phyloP scores from a whole-genome alignment of 805 yeast genomes.

The Pichia ethanolica region DNA sequence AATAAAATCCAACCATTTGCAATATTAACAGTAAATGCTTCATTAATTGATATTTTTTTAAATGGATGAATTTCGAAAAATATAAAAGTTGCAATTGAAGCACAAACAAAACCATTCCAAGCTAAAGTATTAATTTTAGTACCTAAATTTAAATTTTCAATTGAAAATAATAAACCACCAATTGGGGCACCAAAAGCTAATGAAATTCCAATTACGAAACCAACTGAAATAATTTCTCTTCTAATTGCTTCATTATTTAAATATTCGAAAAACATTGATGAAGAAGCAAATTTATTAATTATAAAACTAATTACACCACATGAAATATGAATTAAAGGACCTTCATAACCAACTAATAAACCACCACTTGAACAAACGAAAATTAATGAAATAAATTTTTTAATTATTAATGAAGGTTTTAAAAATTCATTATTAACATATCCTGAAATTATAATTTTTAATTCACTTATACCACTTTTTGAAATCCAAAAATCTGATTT shows the following conservation, averaged over 20 bases:
- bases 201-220: constrained; percentile 77
- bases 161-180: constrained; percentile 76
- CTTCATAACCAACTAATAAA: constrained; percentile 79
- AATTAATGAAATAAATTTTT: constrained; percentile 51
- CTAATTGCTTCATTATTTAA: constrained; percentile 46
- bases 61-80: constrained; percentile 46
- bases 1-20: constrained; percentile 65
- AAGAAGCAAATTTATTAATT: constrained; percentile 25
- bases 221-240: constrained; percentile 65
- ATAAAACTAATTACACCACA: constrained; percentile 46
- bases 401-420: constrained; percentile 41
- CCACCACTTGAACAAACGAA: constrained; percentile 64
- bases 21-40: constrained; percentile 56
- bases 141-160: constrained; percentile 61
- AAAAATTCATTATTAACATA: constrained; percentile 47
- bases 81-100: constrained; percentile 63
- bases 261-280: constrained; percentile 6
- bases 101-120: constrained; percentile 81
- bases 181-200: constrained; percentile 84
- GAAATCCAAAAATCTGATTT: constrained; percentile 31
- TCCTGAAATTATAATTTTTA: constrained; percentile 63
- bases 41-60: constrained; percentile 31
- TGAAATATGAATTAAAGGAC: constrained; percentile 77
- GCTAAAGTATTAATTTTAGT: constrained; percentile 56
- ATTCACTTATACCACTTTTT: constrained; percentile 67